Percentiles rank a stretch among this genome's conserved stretches.
phyloP scores from a whole-genome alignment of 805 yeast genomes.

The Ascoidea asiatica region DNA sequence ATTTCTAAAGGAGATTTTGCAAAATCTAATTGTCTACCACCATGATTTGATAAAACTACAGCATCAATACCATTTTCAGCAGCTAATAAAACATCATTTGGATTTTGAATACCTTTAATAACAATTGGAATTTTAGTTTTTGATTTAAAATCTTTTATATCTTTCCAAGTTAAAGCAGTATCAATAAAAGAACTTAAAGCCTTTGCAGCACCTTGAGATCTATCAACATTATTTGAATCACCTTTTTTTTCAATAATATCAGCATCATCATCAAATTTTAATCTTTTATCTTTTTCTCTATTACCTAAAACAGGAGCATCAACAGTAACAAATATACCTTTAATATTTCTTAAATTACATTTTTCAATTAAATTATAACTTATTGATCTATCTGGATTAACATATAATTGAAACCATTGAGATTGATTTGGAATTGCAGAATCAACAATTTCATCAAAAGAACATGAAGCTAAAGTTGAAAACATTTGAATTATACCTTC shows the following conservation, averaged over 20 bases:
- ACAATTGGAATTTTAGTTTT: slow-evolving; percentile 31
- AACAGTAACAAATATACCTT: slow-evolving; percentile 39
- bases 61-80: slow-evolving; percentile 47
- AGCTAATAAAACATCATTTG: slow-evolving; percentile 51
- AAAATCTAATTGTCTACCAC: slow-evolving; percentile 59
- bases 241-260: slow-evolving; percentile 8
- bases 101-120: slow-evolving; percentile 53
- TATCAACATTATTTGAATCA: slow-evolving; percentile 1
- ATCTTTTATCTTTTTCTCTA: slow-evolving; percentile 34
- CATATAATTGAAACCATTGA: slow-evolving; percentile 38
- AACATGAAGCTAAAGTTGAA: slow-evolving; percentile 25
- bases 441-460: slow-evolving; percentile 27
- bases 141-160: slow-evolving; percentile 16
- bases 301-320: slow-evolving; percentile 43
- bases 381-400: slow-evolving; percentile 23
- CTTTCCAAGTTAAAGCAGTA: slow-evolving; percentile 21
- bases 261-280: slow-evolving; percentile 11
- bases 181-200: slow-evolving; percentile 9
- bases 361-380: slow-evolving; percentile 19
- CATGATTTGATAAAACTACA: slow-evolving; percentile 58
- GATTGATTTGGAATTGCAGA: slow-evolving; percentile 12
- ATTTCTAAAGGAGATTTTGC: slow-evolving; percentile 50
- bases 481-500: slow-evolving; percentile 35
- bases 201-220: slow-evolving; percentile 3
- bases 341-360: slow-evolving; percentile 25